phyloP scores from a whole-genome alignment of 1,284 basidiomycete species.

The Irpex lacteus region DNA sequence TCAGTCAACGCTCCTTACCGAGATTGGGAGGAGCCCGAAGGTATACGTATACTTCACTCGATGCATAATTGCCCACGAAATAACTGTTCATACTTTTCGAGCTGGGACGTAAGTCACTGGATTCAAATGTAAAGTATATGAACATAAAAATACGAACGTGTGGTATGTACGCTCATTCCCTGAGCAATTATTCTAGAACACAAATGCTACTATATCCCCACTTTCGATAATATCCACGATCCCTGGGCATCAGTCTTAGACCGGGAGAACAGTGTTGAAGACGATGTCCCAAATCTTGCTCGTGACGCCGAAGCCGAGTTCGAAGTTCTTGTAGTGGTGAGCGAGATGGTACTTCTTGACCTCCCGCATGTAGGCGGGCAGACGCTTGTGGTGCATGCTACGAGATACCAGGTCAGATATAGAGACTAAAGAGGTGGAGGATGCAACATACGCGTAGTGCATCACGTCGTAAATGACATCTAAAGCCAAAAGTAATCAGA shows the following conservation, averaged over 20 bases:
- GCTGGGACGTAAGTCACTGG: neutral
- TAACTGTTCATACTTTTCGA: no score
- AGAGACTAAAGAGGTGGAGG: neutral
- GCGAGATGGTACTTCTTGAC: slow-evolving; percentile 98
- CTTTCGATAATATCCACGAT: neutral
- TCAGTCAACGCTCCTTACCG: no score
- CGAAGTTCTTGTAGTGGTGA: slow-evolving; percentile 99
- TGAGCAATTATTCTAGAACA: neutral
- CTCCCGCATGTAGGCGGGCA: slow-evolving; percentile 85
- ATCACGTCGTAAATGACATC: slow-evolving; percentile 89
- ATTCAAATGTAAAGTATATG: neutral
- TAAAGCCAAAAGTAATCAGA: slow-evolving; percentile 24
- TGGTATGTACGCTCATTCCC: neutral
- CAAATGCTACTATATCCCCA: neutral
- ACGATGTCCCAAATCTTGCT: slow-evolving; percentile 95
- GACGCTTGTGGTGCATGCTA: slow-evolving; percentile 84
- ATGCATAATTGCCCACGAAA: no score
- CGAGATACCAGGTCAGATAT: slow-evolving; percentile 9
- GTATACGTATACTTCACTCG: no score
- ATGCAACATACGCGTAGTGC: slow-evolving; percentile 77
- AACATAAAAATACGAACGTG: neutral
- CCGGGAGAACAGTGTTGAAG: slow-evolving; percentile 80
- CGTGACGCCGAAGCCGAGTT: slow-evolving; percentile 97
- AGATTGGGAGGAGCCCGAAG: no score
- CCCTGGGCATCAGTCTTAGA: slow-evolving; percentile 33